Base-by-base conservation (phyloP, 2,329 filamentous ascomycete genomes). In the Botrytis squamosa region DNA sequence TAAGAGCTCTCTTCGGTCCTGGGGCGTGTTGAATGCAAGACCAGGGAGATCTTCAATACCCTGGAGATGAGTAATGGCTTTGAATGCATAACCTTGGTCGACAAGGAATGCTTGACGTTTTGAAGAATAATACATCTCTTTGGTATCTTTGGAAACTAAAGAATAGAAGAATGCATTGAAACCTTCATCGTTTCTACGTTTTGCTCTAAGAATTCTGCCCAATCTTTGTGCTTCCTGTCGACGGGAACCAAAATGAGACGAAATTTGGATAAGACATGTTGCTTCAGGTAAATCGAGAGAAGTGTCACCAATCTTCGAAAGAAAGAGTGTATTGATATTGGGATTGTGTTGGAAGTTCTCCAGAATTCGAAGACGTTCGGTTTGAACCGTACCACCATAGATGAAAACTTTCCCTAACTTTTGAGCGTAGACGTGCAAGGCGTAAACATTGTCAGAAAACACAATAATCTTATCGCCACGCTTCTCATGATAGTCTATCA, bases 111-210 rank as follows among this genome's bases (percentile, higher is more conserved):
- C 95, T 83, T 99, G 96, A 16, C 96, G 89, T 83, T 98, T 98
- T 6, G 94, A 95, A 0, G 95, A 98, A 82, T 97, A 99, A 81
- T 91, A 96, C 95, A 99, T 98, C 82, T 99, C 96, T 75, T 95
- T 92, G 0, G 96, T 99, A 81, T 99, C 96, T 82, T 98, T 98
- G 9, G 93, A 97, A 5, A 99, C 96, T 0, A 99, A 88, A 0
- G 94, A 97, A 84, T 99, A 99, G 85, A 99, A 99, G 83, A 98
- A 99, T 0, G 96, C 96, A 81, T 99, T 99, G 83, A 99, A 99
- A 12, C 96, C 96, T 82, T 98, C 96, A 78, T 99, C 96, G 79
- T 98, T 98, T 81, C 96, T 89, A 29, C 96, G 90, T 84, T 99
- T 99, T 22, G 96, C 96, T 83, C 96, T 89, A 4, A 99, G 88